These are phyloP conservation scores for Cytospora leucostoma DNA, from an alignment of 2,329 filamentous ascomycete genomes.

Conservation along the genomic window DNA sequence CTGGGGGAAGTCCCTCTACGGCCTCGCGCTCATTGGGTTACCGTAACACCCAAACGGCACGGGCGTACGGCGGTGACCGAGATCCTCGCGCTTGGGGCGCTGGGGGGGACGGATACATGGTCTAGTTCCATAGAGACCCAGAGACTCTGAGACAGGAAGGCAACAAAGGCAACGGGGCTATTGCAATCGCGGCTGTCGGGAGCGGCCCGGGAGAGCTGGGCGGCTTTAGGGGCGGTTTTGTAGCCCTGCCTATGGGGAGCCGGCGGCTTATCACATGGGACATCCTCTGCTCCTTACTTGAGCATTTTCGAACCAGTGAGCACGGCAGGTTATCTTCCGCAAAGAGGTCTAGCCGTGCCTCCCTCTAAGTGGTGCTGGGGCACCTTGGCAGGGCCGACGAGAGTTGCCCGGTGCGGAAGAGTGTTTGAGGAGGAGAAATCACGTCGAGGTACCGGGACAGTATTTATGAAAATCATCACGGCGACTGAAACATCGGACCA, in stretches of 20 bases:
- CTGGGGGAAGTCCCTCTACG: constrained; percentile 40
- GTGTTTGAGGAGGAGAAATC: too few species aligned
- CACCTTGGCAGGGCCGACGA: too few species aligned
- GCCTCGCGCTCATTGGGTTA: constrained; percentile 34
- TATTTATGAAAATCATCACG: too few species aligned
- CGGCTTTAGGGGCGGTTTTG: constrained; percentile 29
- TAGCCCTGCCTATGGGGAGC: constrained; percentile 10
- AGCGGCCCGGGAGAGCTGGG: constrained; percentile 32
- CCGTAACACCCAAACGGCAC: constrained; percentile 35
- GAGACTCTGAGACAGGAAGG: constrained; percentile 4
- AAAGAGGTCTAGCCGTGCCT: too few species aligned
- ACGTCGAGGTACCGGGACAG: too few species aligned
- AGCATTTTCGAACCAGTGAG: neutral
- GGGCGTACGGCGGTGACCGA: constrained; percentile 37
- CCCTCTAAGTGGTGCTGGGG: too few species aligned
- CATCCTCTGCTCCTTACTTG: too few species aligned
- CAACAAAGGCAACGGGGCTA: constrained; percentile 32
- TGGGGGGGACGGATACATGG: constrained; percentile 38
- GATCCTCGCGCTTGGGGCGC: constrained; percentile 35
- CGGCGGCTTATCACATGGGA: constrained; percentile 12
- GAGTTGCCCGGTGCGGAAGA: too few species aligned
- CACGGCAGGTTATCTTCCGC: too few species aligned
- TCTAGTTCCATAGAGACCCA: constrained; percentile 35
- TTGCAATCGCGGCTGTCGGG: constrained; percentile 32
- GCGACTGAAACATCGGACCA: too few species aligned